Evolutionary conservation across 2,329 filamentous ascomycete species (phyloP).

Genomic region (Fusarium oxysporum): DNA sequence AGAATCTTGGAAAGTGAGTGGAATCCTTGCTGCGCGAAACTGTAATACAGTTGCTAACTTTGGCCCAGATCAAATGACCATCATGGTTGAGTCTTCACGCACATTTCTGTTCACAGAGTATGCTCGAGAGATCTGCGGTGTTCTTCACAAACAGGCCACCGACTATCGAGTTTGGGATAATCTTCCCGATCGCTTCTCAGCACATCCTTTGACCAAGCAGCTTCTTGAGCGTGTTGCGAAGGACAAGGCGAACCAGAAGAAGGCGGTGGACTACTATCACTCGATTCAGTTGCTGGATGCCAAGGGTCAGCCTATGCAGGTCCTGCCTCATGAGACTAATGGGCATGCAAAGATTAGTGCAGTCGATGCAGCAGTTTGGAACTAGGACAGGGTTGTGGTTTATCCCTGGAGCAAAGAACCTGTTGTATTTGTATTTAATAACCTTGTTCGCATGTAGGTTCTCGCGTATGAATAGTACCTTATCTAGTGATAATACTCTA

Average conservation of each 20-base stretch:
- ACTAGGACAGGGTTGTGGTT: accelerated
- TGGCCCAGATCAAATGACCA: conserved; percentile 7
- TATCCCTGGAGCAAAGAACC: not conserved
- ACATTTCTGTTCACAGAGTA: conserved; percentile 28
- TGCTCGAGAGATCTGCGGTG: conserved; percentile 9
- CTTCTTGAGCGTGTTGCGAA: not conserved
- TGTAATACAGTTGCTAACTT: accelerated
- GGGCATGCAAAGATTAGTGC: not conserved
- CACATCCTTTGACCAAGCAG: conserved; percentile 1
- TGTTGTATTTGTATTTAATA: not conserved
- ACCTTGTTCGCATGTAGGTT: no score
- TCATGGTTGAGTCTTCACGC: conserved; percentile 15
- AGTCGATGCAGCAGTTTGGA: not conserved
- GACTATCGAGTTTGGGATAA: conserved; percentile 20
- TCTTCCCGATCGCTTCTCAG: conserved; percentile 9
- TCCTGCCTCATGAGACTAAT: not conserved
- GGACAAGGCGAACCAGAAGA: not conserved
- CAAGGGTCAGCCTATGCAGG: not conserved
- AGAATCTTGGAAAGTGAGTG: conserved; percentile 7
- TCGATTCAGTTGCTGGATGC: not conserved
- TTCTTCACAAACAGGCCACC: conserved; percentile 14
- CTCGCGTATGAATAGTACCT: not conserved
- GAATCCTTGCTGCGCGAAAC: no score
- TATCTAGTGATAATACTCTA: accelerated
- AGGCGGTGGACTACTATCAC: conserved; percentile 10